Conservation (phyloP, 306 rosid genomes). For the Trichosanthes cucumerina region DNA sequence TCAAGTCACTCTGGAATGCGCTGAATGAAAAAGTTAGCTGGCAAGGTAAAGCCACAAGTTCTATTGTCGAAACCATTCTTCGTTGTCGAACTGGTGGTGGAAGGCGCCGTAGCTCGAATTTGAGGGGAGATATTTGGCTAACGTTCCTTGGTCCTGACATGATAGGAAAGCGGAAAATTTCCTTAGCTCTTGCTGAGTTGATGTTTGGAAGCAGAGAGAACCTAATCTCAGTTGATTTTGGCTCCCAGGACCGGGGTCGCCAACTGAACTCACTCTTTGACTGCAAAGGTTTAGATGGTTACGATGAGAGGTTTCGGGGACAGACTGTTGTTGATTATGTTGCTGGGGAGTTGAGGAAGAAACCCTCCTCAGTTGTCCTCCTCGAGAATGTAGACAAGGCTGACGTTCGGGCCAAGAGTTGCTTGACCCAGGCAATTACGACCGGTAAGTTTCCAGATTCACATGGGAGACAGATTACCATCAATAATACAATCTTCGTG, state of each 20-base stretch:
- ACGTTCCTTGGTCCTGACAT: constrained; percentile 72
- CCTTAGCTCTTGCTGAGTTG: constrained; percentile 53
- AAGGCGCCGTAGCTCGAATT: constrained; percentile 28
- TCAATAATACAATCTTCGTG: constrained; percentile 49
- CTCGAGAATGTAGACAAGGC: constrained; percentile 71
- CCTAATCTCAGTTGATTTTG: constrained; percentile 55
- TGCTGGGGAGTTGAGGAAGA: constrained; percentile 67
- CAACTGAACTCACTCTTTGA: constrained; percentile 30
- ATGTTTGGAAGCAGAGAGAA: constrained; percentile 43
- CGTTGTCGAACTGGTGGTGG: constrained; percentile 36
- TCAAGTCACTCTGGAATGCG: constrained; percentile 43
- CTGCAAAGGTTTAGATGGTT: constrained; percentile 26
- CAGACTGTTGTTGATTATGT: constrained; percentile 57
- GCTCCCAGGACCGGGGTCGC: constrained; percentile 26
- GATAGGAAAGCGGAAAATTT: constrained; percentile 69
- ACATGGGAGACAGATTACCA: constrained; percentile 62
- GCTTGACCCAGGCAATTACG: constrained; percentile 58
- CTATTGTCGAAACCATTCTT: constrained; percentile 40
- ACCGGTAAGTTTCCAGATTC: constrained; percentile 69
- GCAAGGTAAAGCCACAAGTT: constrained; percentile 70
- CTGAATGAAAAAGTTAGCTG: constrained; percentile 57
- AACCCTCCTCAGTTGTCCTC: constrained; percentile 50
- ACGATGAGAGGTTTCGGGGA: constrained; percentile 48
- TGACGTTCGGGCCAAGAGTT: constrained; percentile 46
- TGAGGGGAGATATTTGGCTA: constrained; percentile 70